A percentile compares a stretch with the other conserved stretches of the same genome.
Evolutionary conservation across 1,284 basidiomycete species (phyloP).

Genomic region (Pisolithus thermaeus): DNA sequence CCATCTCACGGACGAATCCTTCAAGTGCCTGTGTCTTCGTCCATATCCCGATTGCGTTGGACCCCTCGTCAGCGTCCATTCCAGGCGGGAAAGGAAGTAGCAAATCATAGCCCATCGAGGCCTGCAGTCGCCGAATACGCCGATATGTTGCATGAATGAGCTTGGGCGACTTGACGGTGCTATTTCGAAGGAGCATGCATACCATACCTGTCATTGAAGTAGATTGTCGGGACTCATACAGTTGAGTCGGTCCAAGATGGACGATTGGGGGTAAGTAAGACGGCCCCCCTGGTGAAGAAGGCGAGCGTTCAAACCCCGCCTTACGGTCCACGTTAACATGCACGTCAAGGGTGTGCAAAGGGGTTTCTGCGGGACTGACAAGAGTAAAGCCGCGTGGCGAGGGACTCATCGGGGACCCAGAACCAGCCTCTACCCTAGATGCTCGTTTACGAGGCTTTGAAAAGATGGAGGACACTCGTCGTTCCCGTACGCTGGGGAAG

Average conservation of each 20-base stretch:
- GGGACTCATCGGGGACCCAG: slow-evolving; percentile 38
- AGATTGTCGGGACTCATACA: slow-evolving; percentile 30
- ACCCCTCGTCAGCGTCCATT: slow-evolving; percentile 13
- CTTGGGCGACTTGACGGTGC: slow-evolving; percentile 41
- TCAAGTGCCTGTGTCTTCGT: slow-evolving; percentile 48
- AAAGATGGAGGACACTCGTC: slow-evolving; percentile 42
- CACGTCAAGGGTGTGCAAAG: slow-evolving; percentile 8
- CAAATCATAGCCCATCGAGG: slow-evolving; percentile 52
- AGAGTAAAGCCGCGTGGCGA: slow-evolving; percentile 2
- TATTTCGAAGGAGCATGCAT: slow-evolving; percentile 29
- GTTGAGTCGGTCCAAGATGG: slow-evolving; percentile 53
- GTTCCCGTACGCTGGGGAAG: slow-evolving; percentile 6
- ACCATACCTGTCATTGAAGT: slow-evolving; percentile 31
- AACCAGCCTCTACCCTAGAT: slow-evolving; percentile 38
- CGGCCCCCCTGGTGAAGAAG: slow-evolving; percentile 31
- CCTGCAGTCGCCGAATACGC: slow-evolving; percentile 56
- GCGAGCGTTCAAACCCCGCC: slow-evolving; percentile 40
- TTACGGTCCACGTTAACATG: slow-evolving; percentile 26
- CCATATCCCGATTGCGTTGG: slow-evolving; percentile 39
- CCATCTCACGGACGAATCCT: slow-evolving; percentile 47
- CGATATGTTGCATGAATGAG: slow-evolving; percentile 52
- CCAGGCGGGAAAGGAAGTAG: slow-evolving; percentile 42
- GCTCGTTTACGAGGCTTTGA: slow-evolving; percentile 41
- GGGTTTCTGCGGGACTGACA: neutral
- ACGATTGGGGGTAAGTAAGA: slow-evolving; percentile 44